Evolutionary conservation across 345 rosid species (phyloP).

Genomic region (Capsella bursapastoris): DNA sequence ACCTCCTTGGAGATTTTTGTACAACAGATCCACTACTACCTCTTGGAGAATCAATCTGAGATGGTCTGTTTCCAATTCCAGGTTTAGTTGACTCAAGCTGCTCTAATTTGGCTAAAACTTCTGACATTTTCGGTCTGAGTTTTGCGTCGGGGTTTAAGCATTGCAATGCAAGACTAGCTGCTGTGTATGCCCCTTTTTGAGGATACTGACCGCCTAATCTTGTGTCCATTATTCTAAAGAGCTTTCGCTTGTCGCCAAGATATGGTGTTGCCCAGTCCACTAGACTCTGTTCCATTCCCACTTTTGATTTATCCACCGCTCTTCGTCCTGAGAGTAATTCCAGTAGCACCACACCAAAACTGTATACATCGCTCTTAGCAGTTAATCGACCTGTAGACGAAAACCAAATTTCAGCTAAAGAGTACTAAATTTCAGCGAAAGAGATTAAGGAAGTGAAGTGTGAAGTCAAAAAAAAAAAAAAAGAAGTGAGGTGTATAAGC

Average conservation of each 20-base stretch:
- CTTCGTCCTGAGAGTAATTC: slow-evolving; percentile 89
- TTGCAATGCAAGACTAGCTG: slow-evolving; percentile 77
- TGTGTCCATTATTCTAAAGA: slow-evolving; percentile 95
- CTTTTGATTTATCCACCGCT: slow-evolving; percentile 86
- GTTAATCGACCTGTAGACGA: slow-evolving; percentile 79
- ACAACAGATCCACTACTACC: slow-evolving; percentile 45
- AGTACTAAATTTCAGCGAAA: too few species aligned
- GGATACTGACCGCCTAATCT: slow-evolving; percentile 94
- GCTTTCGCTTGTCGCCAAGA: slow-evolving; percentile 80
- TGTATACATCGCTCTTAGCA: slow-evolving; percentile 92
- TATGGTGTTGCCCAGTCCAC: slow-evolving; percentile 98
- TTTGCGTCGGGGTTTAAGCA: slow-evolving; percentile 73
- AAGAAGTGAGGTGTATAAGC: not conserved
- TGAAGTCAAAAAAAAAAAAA: not conserved
- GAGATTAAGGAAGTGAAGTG: not conserved
- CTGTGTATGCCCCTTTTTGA: slow-evolving; percentile 78
- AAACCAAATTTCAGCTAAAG: not conserved
- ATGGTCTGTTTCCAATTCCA: slow-evolving; percentile 25
- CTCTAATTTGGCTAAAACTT: slow-evolving; percentile 71
- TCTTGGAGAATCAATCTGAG: slow-evolving; percentile 43
- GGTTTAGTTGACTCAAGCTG: slow-evolving; percentile 54
- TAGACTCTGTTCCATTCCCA: slow-evolving; percentile 80
- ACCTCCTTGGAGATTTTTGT: slow-evolving; percentile 62
- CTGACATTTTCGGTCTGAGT: slow-evolving; percentile 85
- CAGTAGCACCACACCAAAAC: slow-evolving; percentile 93